phyloP scores from a whole-genome alignment of 768 basidiomycete species.

The Russula ochroleuca region DNA sequence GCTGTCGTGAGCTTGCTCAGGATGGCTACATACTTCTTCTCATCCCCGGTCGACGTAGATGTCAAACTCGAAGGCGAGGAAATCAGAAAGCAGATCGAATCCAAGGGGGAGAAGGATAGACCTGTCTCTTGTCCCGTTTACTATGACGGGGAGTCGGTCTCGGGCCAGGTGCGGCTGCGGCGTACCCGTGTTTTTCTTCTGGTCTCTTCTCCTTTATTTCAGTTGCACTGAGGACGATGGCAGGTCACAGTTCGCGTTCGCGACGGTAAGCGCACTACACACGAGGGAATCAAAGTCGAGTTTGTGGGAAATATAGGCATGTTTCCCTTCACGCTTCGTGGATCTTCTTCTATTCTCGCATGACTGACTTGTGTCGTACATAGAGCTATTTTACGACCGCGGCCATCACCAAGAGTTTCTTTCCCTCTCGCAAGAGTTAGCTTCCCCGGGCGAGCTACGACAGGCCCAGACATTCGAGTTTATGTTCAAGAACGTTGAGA shows the following conservation, averaged over 20 bases:
- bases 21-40: constrained; percentile 91
- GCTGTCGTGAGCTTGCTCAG: not conserved
- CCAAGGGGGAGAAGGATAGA: constrained; percentile 87
- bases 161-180: constrained; percentile 70
- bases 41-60: constrained; percentile 87
- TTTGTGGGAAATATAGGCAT: constrained; percentile 93
- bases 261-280: constrained; percentile 88
- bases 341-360: no score
- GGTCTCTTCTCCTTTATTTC: not conserved
- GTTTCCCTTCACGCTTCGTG: constrained; percentile 30
- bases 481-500: constrained; percentile 98
- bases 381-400: constrained; percentile 85
- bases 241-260: constrained; percentile 84
- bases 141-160: constrained; percentile 91
- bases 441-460: constrained; percentile 94
- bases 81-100: constrained; percentile 80
- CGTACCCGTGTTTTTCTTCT: not conserved
- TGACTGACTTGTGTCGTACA: constrained; percentile 36
- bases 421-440: constrained; percentile 90
- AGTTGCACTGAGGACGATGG: not conserved
- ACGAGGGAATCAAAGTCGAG: constrained; percentile 97
- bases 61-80: constrained; percentile 86
- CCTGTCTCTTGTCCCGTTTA: constrained; percentile 84
- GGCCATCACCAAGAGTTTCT: constrained; percentile 98
- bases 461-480: constrained; percentile 96